Evolutionary conservation across 2,329 filamentous ascomycete species (phyloP), one percentile per base, ranked within the genome.

Genomic region (Alternaria rosae): DNA sequence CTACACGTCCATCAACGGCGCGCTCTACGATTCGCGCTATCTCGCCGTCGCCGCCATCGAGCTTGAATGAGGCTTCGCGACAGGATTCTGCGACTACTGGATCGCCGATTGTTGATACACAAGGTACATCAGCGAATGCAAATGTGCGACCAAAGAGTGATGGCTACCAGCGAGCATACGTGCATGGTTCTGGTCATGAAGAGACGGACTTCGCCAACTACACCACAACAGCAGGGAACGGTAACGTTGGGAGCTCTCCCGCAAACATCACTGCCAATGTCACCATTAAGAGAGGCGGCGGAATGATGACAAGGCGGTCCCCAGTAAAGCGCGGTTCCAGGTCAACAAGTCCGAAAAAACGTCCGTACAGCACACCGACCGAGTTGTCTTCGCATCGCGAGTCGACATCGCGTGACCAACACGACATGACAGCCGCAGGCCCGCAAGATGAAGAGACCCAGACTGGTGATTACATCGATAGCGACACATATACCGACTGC

Each of bases 11-110:
- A 12, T 53, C 62, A 26, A 73, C 67, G 20, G 61, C 67, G 23
- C 62, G 62, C 56, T 75, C 69, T 0, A 76, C 73, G 3, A 75
- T 77, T 45, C 72, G 74, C 23, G 66, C 67, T 28, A 71, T 77
- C 26, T 66, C 70, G 9, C 73, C 74, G 9, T 76, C 73, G 12
- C 74, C 73, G 12, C 61, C 67, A 9, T 62, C 66, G 3, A 70
- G 65, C 15, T 25, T 54, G 51, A 53, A 25, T 32, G 65, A 64
- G 9, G 66, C 58, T 10, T 45, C 64, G 17, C 43, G 47, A 10
- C 35, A 23, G 2, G 59, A 65, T 5, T 54, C 57, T 20, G 65
- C 57, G 43, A 35, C 43, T 23, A 35, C 43, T 8, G 64, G 53
- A 4, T 50, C 54, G 4, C 53, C 62, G 20, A 23, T 44, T 30